phyloP scores from a whole-genome alignment of 371 early-diverging fungal genomes.

The Syncephalastrum racemosum region DNA sequence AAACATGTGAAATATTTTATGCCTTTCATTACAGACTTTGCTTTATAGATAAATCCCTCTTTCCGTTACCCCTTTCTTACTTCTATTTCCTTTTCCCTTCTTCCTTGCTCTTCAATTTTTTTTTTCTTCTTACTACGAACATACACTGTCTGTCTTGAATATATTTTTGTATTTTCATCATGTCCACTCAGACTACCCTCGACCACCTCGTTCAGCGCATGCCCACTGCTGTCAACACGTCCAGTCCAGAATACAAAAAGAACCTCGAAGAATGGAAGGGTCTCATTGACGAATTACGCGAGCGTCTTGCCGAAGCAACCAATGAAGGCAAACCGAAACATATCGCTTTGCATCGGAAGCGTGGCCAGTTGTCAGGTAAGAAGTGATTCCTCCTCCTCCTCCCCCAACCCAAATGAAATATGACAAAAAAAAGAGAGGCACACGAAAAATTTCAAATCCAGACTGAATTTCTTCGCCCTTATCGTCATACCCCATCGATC shows the following conservation, averaged over 20 bases:
- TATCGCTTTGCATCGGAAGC: slow-evolving; percentile 58
- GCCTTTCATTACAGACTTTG: too few relatives aligned
- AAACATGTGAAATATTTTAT: slow-evolving; percentile 8
- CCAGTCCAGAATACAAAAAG: slow-evolving; percentile 52
- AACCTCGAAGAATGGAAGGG: slow-evolving; percentile 62
- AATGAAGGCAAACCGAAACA: slow-evolving; percentile 60
- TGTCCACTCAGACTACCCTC: slow-evolving; percentile 34
- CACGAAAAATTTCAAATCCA: slow-evolving; percentile 3
- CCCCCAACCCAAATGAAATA: not conserved
- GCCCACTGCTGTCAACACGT: slow-evolving; percentile 33
- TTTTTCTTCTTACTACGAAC: slow-evolving; percentile 2
- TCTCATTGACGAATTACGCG: slow-evolving; percentile 53
- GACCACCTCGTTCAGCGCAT: slow-evolving; percentile 44
- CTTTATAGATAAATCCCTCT: not conserved
- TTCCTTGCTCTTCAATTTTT: slow-evolving; percentile 3
- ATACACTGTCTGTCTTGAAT: too few relatives aligned
- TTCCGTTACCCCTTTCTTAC: slow-evolving; percentile 3
- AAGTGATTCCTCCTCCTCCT: not conserved
- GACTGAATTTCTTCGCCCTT: not conserved
- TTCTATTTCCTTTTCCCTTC: not conserved
- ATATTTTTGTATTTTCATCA: slow-evolving; percentile 9
- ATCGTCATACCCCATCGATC: not conserved
- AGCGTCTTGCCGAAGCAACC: slow-evolving; percentile 57
- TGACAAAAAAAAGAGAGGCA: not conserved
- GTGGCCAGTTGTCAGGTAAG: slow-evolving; percentile 66